Base-by-base conservation (phyloP, 805 yeast species). In the Candida xiaguanensis region DNA sequence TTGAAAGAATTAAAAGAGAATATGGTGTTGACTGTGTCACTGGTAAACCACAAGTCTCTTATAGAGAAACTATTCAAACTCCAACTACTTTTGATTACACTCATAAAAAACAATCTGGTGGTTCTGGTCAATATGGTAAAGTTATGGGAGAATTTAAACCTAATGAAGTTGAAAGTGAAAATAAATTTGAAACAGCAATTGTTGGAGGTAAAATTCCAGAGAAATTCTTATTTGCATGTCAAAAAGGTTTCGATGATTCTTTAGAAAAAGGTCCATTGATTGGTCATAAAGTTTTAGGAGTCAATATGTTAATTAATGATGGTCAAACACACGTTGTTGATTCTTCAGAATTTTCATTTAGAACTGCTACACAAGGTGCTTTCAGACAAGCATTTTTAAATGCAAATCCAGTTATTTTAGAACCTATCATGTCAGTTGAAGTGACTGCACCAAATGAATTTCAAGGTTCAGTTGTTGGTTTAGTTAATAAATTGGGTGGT, bases 61-160 rank as follows among this genome's bases (percentile, higher is more conserved):
- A 93, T 70, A 82, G 99, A 66, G 99, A 93, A 69, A 84, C 98
- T 29, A 80, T 91, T 49, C 70, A 85, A 26, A 60, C 75, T 2
- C 70, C 85, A 30, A 75, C 91, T 22, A 72, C 79, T 11, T 91
- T 93, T 57, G 98, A 93, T 61, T 88, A 83, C 69, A 84, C 96
- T 20, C 98, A 91, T 74, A 93, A 93, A 77, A 91, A 89, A 61
- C 99, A 93, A 72, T 78, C 91, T 58, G 99, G 99, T 65, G 99
- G 99, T 78, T 95, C 98, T 49, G 99, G 99, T 69, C 99, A 93
- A 74, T 93, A 81, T 60, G 99, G 96, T 65, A 82, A 90, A 70
- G 96, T 91, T 56, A 84, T 89, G 64, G 98, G 99, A 60, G 75
- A 72, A 41, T 61, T 90, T 67, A 65, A 72, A 5, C 80, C 89